These are phyloP conservation scores for Aspergillus sp. DNA, from an alignment of 2,329 filamentous ascomycete species.

Conservation along the genomic window DNA sequence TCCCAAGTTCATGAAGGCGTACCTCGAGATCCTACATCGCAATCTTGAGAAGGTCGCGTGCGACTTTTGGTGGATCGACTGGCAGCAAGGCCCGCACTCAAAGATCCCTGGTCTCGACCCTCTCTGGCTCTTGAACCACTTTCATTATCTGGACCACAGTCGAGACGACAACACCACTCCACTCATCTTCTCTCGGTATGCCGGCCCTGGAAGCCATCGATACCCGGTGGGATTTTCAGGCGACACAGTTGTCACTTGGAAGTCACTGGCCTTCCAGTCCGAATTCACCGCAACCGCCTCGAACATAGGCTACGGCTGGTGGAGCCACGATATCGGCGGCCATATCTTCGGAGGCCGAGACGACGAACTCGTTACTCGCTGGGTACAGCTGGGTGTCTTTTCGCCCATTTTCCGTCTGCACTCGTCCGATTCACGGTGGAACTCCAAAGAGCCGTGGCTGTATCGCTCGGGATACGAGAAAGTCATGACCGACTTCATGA, in stretches of 20 bases:
- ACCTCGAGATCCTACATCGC: slow-evolving; percentile 49
- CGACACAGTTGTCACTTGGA: slow-evolving; percentile 52
- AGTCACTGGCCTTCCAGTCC: slow-evolving; percentile 53
- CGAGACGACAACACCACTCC: slow-evolving; percentile 32
- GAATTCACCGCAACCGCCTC: slow-evolving; percentile 58
- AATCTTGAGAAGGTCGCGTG: slow-evolving; percentile 47
- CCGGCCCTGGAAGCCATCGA: slow-evolving; percentile 53
- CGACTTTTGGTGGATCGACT: slow-evolving; percentile 61
- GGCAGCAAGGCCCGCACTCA: slow-evolving; percentile 53
- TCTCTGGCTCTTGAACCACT: slow-evolving; percentile 57
- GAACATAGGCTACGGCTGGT: slow-evolving; percentile 61
- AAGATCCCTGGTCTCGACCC: slow-evolving; percentile 51
- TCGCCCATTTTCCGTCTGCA: slow-evolving; percentile 54
- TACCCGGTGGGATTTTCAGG: slow-evolving; percentile 59
- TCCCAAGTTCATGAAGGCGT: slow-evolving; percentile 48
- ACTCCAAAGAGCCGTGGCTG: slow-evolving; percentile 54
- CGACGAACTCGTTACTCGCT: slow-evolving; percentile 51
- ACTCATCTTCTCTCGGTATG: slow-evolving; percentile 53
- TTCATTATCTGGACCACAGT: slow-evolving; percentile 49
- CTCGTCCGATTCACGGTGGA: slow-evolving; percentile 49
- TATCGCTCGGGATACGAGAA: slow-evolving; percentile 39
- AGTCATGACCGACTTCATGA: slow-evolving; percentile 43
- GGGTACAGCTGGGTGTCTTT: slow-evolving; percentile 54
- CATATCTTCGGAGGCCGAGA: slow-evolving; percentile 49
- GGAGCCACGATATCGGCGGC: slow-evolving; percentile 60